These are phyloP conservation scores for Bipolaris zeicola DNA, from an alignment of 2,329 filamentous ascomycete species.

Conservation along the genomic window DNA sequence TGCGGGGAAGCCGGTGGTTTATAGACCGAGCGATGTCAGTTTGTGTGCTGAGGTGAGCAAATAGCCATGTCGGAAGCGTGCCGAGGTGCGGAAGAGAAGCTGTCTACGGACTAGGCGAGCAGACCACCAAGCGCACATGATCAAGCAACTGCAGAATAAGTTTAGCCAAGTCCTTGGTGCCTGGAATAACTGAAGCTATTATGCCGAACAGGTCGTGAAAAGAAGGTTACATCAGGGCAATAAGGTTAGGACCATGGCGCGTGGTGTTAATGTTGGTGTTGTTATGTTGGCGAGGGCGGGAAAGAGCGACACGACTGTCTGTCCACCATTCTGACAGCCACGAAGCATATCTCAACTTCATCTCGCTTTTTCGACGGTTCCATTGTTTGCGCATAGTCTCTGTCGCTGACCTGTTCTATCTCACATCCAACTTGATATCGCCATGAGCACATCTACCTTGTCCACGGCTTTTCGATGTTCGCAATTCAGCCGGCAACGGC, in stretches of 20 bases:
- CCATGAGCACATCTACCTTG: neutral
- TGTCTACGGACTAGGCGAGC: constrained; percentile 17
- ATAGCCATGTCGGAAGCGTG: neutral
- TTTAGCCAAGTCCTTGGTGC: constrained; percentile 7
- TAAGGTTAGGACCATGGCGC: constrained; percentile 1
- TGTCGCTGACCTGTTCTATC: neutral
- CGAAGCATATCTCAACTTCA: constrained; percentile 17
- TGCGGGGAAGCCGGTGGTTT: constrained; percentile 19
- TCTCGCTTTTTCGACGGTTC: neutral
- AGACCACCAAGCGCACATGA: constrained; percentile 8
- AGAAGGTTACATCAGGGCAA: neutral
- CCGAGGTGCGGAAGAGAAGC: constrained; percentile 9
- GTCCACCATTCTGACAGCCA: neutral
- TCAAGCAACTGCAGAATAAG: neutral
- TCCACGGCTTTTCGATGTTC: neutral
- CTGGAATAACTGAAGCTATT: neutral
- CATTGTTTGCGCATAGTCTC: neutral
- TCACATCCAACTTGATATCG: neutral
- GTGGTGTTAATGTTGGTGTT: neutral
- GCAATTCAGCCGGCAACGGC: neutral
- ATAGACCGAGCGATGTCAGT: constrained; percentile 10
- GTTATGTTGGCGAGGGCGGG: neutral
- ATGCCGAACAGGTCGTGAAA: neutral
- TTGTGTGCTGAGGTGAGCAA: constrained; percentile 2
- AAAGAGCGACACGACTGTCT: constrained; percentile 10